Conservation (phyloP, 805 yeast species). For the Teunomyces gatunensis region DNA sequence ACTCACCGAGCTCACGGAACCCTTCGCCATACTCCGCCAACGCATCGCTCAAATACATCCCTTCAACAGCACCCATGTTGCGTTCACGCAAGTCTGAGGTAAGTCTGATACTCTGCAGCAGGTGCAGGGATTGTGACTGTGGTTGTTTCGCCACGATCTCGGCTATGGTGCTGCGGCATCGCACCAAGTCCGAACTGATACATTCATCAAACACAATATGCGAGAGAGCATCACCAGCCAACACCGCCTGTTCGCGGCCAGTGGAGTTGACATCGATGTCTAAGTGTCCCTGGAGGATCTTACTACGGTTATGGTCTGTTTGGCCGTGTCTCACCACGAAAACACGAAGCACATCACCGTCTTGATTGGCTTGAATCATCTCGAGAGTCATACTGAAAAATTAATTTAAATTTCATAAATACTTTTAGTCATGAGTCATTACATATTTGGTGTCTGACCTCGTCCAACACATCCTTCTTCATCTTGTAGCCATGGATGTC, state of each 20-base stretch:
- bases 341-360: conserved; percentile 41
- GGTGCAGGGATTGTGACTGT: too few relatives aligned
- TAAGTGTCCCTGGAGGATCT: conserved; percentile 76
- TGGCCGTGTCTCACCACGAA: conserved; percentile 82
- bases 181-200: conserved; percentile 49
- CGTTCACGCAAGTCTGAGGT: conserved; percentile 64
- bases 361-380: conserved; percentile 25
- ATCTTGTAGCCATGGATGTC: conserved; percentile 65
- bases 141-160: conserved; percentile 34
- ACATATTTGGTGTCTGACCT: neutral
- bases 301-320: conserved; percentile 66
- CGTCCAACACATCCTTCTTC: conserved; percentile 54
- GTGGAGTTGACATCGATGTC: conserved; percentile 61
- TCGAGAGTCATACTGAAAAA: neutral
- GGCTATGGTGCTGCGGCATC: conserved; percentile 61
- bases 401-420: neutral
- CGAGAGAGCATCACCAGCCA: conserved; percentile 47
- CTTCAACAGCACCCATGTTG: conserved; percentile 73
- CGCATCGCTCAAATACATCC: conserved; percentile 69
- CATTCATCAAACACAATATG: conserved; percentile 43
- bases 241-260: conserved; percentile 60
- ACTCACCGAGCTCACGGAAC: conserved; percentile 69
- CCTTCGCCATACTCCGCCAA: conserved; percentile 54
- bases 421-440: neutral
- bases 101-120: conserved; percentile 21